Evolutionary conservation across 345 rosid species (phyloP), one percentile per base, ranked within the genome.

Genomic region (Corchorus olitorius): DNA sequence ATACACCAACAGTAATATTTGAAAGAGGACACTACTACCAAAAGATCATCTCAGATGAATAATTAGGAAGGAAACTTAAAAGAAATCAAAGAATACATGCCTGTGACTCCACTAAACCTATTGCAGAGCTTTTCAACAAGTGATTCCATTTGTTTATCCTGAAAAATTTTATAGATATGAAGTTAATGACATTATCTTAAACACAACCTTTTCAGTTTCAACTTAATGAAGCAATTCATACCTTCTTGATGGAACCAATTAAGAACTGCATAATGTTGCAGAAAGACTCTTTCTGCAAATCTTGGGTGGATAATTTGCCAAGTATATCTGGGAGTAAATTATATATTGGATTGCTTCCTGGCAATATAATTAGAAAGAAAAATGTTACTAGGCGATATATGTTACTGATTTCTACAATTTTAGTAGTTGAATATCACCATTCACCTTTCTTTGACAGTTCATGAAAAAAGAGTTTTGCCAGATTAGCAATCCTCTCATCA

Each of bases 101-200:
- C 98, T 85, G 94, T 87, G 80, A 89, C 94, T 72, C 99, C 99
- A 68, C 87, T 82, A 81, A 96, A 92, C 87, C 99, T 87, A 77
- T 96, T 90, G 93, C 99, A 96, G 65, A 93, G 99, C 84, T 96
- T 96, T 84, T 92, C 99, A 80, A 96, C 97, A 75, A 96, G 94
- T 75, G 97, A 84, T 74, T 96, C 99, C 98, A 96, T 93, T 83
- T 96, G 99, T 84, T 89, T 96, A 78, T 96, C 99, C 98, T 96
- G 83, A 71, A 81, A 52, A 53, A 83, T 53, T 58, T 72, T 71
- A 46, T 54, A 33, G 65, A 77, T 50, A 74, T 49, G 71, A 33
- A 56, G 65, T 82, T 58, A 39, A 16, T 70, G 15, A 4, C 39
- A n/a, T 69, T 22, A 58, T 39, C 5, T 39, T 56, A 65, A 16